A percentile compares a stretch with the other conserved stretches of the same genome.
Evolutionary conservation across 2,329 filamentous ascomycete genomes (phyloP).

Genomic region (Fusarium torreyae): DNA sequence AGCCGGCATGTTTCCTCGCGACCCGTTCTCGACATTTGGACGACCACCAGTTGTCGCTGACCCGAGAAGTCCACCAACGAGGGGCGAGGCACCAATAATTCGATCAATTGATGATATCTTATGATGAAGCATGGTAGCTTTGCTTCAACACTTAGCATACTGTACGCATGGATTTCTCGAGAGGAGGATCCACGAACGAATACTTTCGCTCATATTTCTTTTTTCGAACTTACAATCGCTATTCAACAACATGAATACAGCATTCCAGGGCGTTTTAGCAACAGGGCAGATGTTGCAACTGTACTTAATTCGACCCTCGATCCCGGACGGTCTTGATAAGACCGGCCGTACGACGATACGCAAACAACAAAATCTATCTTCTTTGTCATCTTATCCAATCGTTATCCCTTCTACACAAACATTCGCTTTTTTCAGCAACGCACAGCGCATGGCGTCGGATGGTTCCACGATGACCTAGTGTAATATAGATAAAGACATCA

Average conservation of each 20-base stretch:
- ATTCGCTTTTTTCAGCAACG: slow-evolving; percentile 44
- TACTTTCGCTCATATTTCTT: slow-evolving; percentile 22
- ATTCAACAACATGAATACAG: slow-evolving; percentile 38
- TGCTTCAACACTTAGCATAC: neutral
- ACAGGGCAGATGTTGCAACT: slow-evolving; percentile 24
- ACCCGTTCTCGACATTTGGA: slow-evolving; percentile 67
- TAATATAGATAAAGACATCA: slow-evolving; percentile 49
- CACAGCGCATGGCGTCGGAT: slow-evolving; percentile 50
- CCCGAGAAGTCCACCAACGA: slow-evolving; percentile 81
- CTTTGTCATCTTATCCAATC: slow-evolving; percentile 47
- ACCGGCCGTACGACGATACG: slow-evolving; percentile 46
- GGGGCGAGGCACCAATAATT: slow-evolving; percentile 81
- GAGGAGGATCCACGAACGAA: slow-evolving; percentile 11
- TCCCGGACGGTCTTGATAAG: slow-evolving; percentile 20
- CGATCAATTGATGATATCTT: slow-evolving; percentile 84
- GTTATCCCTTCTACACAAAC: slow-evolving; percentile 34
- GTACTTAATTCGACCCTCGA: slow-evolving; percentile 25
- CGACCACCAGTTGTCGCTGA: slow-evolving; percentile 70
- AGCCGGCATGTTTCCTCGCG: slow-evolving; percentile 67
- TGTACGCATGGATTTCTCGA: slow-evolving; percentile 17
- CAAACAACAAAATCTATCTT: slow-evolving; percentile 39
- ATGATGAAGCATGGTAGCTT: slow-evolving; percentile 57
- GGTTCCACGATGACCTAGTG: slow-evolving; percentile 45
- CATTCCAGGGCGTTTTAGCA: slow-evolving; percentile 45
- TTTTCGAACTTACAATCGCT: slow-evolving; percentile 25